phyloP scores from a whole-genome alignment of 2,329 filamentous ascomycete species.

The Macrophomina phaseolina region DNA sequence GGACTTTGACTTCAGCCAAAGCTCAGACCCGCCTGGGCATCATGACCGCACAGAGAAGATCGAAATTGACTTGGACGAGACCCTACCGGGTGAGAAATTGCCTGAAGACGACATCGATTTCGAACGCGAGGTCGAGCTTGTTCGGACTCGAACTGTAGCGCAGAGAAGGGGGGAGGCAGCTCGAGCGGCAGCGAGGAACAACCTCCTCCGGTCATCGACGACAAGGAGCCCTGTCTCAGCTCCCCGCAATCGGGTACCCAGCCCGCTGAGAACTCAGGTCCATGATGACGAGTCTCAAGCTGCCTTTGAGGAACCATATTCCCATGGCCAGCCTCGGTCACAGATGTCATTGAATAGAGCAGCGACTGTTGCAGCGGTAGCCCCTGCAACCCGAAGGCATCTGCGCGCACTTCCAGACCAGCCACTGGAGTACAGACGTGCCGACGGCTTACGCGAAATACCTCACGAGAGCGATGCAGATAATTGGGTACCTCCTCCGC shows the following conservation, averaged over 20 bases:
- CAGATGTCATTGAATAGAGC: slow-evolving; percentile 47
- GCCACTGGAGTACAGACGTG: slow-evolving; percentile 68
- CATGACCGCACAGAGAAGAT: slow-evolving; percentile 35
- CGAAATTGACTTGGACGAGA: slow-evolving; percentile 45
- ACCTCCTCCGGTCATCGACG: slow-evolving; percentile 40
- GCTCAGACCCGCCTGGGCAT: slow-evolving; percentile 27
- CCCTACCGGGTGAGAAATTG: slow-evolving; percentile 45
- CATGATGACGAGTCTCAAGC: slow-evolving; percentile 41
- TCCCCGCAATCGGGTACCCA: slow-evolving; percentile 27
- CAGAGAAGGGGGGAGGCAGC: slow-evolving; percentile 42
- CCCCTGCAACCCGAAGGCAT: slow-evolving; percentile 72
- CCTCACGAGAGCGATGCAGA: slow-evolving; percentile 88
- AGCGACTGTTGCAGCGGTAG: slow-evolving; percentile 63
- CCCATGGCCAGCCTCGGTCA: slow-evolving; percentile 47
- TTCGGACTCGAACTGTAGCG: slow-evolving; percentile 45
- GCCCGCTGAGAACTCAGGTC: slow-evolving; percentile 24
- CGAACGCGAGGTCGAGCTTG: slow-evolving; percentile 48
- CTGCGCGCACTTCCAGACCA: slow-evolving; percentile 62
- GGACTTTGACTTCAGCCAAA: slow-evolving; percentile 44
- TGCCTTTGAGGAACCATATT: slow-evolving; percentile 48
- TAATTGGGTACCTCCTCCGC: slow-evolving; percentile 86
- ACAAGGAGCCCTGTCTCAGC: slow-evolving; percentile 32
- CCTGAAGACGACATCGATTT: slow-evolving; percentile 49
- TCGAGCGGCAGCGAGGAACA: slow-evolving; percentile 33
- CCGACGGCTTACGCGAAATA: slow-evolving; percentile 72